Percentiles rank a stretch among this genome's conserved stretches.
These are phyloP conservation scores for Cladosporium sp. DNA, from an alignment of 2,329 filamentous ascomycete genomes.

Conservation along the genomic window DNA sequence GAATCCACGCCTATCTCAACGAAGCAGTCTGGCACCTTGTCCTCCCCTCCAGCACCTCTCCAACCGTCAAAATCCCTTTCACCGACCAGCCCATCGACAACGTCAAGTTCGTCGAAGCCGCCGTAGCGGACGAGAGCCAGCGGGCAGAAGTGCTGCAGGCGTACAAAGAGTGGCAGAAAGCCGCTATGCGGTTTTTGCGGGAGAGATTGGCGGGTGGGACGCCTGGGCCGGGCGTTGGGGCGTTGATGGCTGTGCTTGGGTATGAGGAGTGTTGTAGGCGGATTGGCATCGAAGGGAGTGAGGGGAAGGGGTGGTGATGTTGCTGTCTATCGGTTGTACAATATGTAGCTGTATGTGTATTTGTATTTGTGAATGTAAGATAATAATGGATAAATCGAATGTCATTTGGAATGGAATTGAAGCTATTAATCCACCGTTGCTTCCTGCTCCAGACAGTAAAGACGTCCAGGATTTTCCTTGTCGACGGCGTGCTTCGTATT, in stretches of 20 bases:
- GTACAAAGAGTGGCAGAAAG: constrained; percentile 32
- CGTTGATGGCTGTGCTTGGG: constrained; percentile 58
- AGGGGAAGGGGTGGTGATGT: constrained; percentile 8
- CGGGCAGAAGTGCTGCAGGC: constrained; percentile 20
- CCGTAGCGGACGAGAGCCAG: constrained; percentile 16
- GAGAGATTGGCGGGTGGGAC: constrained; percentile 56
- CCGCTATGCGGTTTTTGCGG: constrained; percentile 57
- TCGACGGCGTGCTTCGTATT: too few relatives aligned
- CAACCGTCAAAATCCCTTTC: constrained; percentile 18
- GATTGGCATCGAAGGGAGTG: constrained; percentile 28
- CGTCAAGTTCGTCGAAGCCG: constrained; percentile 3
- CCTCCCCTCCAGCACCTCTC: neutral
- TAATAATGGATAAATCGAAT: neutral
- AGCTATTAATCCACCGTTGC: neutral
- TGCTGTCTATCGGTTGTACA: neutral
- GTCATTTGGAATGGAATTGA: neutral
- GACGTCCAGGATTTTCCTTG: too few relatives aligned
- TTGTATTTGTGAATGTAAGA: neutral
- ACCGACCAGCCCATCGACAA: constrained; percentile 21
- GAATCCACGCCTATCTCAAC: constrained; percentile 17
- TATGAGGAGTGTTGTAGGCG: constrained; percentile 48
- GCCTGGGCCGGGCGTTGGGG: constrained; percentile 55
- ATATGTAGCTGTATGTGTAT: neutral
- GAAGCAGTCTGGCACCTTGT: constrained; percentile 14
- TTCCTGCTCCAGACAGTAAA: too few relatives aligned